Conservation (phyloP, 805 yeast species). For the Ogataea nakhonphanomensis region DNA sequence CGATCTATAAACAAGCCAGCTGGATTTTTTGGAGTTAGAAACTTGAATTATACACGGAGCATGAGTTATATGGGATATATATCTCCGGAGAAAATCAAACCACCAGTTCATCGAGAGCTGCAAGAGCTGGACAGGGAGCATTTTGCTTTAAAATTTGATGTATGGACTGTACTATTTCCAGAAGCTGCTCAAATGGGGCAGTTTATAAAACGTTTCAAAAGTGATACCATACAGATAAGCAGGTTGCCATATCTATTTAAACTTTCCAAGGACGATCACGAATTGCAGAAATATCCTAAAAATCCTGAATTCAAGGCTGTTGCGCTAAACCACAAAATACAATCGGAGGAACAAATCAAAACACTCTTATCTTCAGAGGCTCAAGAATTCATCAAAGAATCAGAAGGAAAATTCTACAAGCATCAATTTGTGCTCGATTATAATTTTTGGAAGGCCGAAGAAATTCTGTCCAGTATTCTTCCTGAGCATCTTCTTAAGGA, state of each 20-base stretch:
- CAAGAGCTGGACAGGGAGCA: conserved; percentile 59
- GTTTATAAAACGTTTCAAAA: conserved; percentile 55
- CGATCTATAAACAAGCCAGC: neutral
- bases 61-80: conserved; percentile 9
- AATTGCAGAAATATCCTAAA: neutral
- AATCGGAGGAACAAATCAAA: conserved; percentile 35
- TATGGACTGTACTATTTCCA: conserved; percentile 67
- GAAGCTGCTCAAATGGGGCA: conserved; percentile 59
- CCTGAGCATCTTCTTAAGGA: conserved; percentile 71
- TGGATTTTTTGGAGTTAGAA: no score
- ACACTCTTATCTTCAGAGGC: conserved; percentile 41
- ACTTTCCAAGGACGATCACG: conserved; percentile 4
- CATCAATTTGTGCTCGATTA: conserved; percentile 62
- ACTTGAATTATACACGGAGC: neutral
- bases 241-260: conserved; percentile 67
- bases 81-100: conserved; percentile 30
- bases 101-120: conserved; percentile 72
- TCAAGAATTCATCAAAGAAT: conserved; percentile 42
- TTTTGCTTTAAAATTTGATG: conserved; percentile 53
- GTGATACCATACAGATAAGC: conserved; percentile 67
- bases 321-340: conserved; percentile 53
- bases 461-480: conserved; percentile 69
- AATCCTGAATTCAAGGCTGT: conserved; percentile 47
- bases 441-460: conserved; percentile 86
- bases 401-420: conserved; percentile 45